Evolutionary conservation across 1,139 yeast genomes (phyloP).

Genomic region (Hansenula lynferdii): DNA sequence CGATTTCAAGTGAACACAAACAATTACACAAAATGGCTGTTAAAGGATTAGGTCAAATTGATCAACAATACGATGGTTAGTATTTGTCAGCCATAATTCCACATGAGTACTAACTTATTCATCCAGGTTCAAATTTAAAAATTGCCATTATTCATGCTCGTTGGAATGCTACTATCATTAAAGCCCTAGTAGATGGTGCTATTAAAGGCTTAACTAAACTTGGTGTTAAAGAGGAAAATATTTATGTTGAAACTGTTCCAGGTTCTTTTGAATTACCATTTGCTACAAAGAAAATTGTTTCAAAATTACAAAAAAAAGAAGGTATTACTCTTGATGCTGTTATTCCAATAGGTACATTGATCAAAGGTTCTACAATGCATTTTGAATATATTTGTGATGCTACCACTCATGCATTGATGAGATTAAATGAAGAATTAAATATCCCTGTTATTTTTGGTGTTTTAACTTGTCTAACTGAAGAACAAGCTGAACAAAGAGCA

Average conservation of each 20-base stretch:
- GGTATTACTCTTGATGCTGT: slow-evolving; percentile 71
- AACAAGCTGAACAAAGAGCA: slow-evolving; percentile 90
- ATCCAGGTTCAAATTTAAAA: slow-evolving; percentile 46
- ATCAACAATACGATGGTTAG: slow-evolving; percentile 62
- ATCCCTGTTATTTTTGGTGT: slow-evolving; percentile 91
- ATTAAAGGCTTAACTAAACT: slow-evolving; percentile 49
- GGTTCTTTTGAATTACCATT: slow-evolving; percentile 93
- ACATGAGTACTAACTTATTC: slow-evolving; percentile 18
- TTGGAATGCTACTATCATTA: slow-evolving; percentile 81
- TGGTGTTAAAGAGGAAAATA: slow-evolving; percentile 75
- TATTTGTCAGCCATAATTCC: too few relatives aligned
- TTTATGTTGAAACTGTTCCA: slow-evolving; percentile 80
- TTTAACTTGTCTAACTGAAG: slow-evolving; percentile 88
- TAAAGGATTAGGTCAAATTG: slow-evolving; percentile 73
- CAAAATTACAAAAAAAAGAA: slow-evolving; percentile 35
- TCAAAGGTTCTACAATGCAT: slow-evolving; percentile 97
- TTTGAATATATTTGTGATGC: slow-evolving; percentile 95
- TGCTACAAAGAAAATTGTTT: slow-evolving; percentile 55
- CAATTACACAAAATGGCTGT: slow-evolving; percentile 54
- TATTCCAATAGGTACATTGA: slow-evolving; percentile 89
- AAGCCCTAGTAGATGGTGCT: slow-evolving; percentile 79
- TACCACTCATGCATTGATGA: slow-evolving; percentile 83
- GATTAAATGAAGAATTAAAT: slow-evolving; percentile 61
- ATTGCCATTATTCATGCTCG: slow-evolving; percentile 92
- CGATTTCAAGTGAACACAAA: too few relatives aligned